Base-by-base conservation (phyloP, 805 yeast species). In the Starmerella vitae region DNA sequence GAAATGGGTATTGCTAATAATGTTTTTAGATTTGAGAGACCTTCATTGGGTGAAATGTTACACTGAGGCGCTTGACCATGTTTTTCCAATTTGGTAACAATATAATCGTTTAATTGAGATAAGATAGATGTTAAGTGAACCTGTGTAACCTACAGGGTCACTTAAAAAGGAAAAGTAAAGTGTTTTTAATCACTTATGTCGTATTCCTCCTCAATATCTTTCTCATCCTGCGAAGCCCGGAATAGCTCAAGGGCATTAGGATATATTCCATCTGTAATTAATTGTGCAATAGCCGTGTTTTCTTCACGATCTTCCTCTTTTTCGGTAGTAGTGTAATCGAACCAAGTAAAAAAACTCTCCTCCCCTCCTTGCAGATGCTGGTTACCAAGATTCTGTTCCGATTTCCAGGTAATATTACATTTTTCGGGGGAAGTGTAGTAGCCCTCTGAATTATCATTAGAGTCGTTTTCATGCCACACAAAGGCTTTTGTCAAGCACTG, bases 321-420 rank as follows among this genome's bases (percentile, higher is more conserved):
- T 46, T 76, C 77, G 26, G 61, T 56, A 0, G 93, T 94, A 1
- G 91, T 78, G 86, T 93, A 85, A 34, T 65, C 64, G 55, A 85
- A 86, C 77, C 86, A 86, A 5, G 84, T 78, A 58, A 88, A 86
- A 52, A 88, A 78, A 12, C 88, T 75, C 53, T 77, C 76, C 32
- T 73, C 61, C 22, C 66, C 64, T 29, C 65, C 62, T 3, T 26
- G 29, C 30, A 63, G 59, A 36, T 66, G 64, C 32, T 78, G 67
- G 33, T 58, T 49, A 3, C 55, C 51, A 1, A 93, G 83, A 46
- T 77, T 65, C 47, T 76, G 67, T 30, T 70, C 76, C 20, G 58
- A 49, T 5, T 93, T 93, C 94, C 94, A 84, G 38, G 65, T 51
- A 14, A 85, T 59, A 1, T 59, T 63, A 2, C 66, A 80, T 0